phyloP scores from a whole-genome alignment of 805 yeast species.

The Blastobotrys chiropterorum region DNA sequence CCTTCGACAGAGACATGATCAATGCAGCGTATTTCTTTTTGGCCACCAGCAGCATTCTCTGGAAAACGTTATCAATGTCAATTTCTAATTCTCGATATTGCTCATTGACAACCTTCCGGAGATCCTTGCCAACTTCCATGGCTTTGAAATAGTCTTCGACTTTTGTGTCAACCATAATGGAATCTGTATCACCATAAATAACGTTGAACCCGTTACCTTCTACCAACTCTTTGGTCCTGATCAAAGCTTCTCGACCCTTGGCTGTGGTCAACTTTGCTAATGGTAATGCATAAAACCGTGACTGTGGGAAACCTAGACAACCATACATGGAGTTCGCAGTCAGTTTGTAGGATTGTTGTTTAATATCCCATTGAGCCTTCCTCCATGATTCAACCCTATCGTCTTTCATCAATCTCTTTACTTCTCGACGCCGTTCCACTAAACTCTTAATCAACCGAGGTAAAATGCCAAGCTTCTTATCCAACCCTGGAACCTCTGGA shows the following conservation, averaged over 20 bases:
- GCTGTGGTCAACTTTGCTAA: slow-evolving; percentile 92
- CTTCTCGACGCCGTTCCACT: slow-evolving; percentile 89
- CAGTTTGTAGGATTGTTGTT: slow-evolving; percentile 90
- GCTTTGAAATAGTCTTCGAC: slow-evolving; percentile 66
- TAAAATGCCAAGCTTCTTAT: slow-evolving; percentile 66
- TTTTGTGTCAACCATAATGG: slow-evolving; percentile 96
- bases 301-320: slow-evolving; percentile 86
- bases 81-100: slow-evolving; percentile 82
- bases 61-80: slow-evolving; percentile 91
- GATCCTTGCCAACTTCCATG: slow-evolving; percentile 71
- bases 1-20: slow-evolving; percentile 48
- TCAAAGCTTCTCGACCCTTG: slow-evolving; percentile 91
- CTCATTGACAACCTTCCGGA: slow-evolving; percentile 81
- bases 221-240: slow-evolving; percentile 89
- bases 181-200: slow-evolving; percentile 97
- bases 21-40: slow-evolving; percentile 97
- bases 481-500: slow-evolving; percentile 61
- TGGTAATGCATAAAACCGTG: slow-evolving; percentile 93
- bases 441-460: slow-evolving; percentile 78
- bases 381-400: slow-evolving; percentile 32
- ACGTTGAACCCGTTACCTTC: slow-evolving; percentile 78
- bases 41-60: slow-evolving; percentile 77
- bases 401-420: slow-evolving; percentile 75
- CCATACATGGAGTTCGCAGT: slow-evolving; percentile 99
- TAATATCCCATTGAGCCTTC: slow-evolving; percentile 82